A percentile compares a stretch with the other conserved stretches of the same genome.
These are phyloP conservation scores for Paramecium sonneborni DNA, from an alignment of 73 alveolate species.

Conservation along the genomic window DNA sequence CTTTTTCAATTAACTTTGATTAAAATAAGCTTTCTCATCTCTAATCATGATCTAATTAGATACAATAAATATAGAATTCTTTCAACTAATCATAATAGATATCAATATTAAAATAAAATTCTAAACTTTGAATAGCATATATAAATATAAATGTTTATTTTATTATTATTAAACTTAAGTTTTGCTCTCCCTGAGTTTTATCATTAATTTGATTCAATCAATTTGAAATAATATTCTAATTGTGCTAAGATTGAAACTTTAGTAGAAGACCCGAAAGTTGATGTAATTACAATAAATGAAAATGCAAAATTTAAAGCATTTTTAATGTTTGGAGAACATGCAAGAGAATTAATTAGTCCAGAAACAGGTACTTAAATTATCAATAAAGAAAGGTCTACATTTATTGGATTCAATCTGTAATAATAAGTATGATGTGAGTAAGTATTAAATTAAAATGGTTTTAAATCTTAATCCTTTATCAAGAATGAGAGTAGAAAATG, in stretches of 20 bases:
- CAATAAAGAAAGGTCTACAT: conserved; percentile 27
- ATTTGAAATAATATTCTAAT: background rate
- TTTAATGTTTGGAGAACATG: conserved; percentile 78
- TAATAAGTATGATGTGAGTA: conserved; percentile 1
- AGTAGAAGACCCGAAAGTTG: background rate
- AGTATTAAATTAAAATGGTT: conserved; percentile 32
- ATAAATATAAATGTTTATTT: conserved; percentile 3
- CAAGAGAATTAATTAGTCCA: conserved; percentile 77
- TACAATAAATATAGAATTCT: no score
- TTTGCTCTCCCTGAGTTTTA: conserved; percentile 31
- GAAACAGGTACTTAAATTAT: conserved; percentile 71
- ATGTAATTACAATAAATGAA: background rate
- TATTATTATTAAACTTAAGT: background rate
- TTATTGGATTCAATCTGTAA: background rate
- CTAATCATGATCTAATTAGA: no score
- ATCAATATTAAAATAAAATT: no score
- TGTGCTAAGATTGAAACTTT: background rate
- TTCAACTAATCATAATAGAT: no score
- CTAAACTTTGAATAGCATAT: no score
- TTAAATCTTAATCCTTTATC: conserved; percentile 75
- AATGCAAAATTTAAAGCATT: conserved; percentile 58
- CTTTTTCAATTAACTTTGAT: no score
- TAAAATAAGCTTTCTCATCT: no score
- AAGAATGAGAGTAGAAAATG: conserved; percentile 75
- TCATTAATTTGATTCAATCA: conserved; percentile 19